Conservation (phyloP, 306 rosid species). For the Cucumis cinereus region DNA sequence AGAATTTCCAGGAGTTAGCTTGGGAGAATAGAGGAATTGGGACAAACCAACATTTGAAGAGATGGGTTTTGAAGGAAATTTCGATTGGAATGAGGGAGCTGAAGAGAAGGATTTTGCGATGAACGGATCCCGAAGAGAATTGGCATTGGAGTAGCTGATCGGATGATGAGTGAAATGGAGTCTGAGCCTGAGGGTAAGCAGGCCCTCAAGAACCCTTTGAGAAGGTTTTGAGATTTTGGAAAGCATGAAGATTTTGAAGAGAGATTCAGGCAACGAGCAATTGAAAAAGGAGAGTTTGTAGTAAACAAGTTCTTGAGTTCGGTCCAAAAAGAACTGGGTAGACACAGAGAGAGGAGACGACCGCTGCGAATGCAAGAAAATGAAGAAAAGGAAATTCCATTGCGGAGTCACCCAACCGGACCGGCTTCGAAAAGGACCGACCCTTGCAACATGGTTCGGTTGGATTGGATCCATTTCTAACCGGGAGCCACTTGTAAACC, state of each 20-base stretch:
- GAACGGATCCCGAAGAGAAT: constrained; percentile 11
- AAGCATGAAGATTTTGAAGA: not conserved
- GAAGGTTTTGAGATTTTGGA: constrained; percentile 25
- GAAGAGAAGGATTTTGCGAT: constrained; percentile 3
- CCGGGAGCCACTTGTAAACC: not conserved
- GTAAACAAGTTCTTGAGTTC: not conserved
- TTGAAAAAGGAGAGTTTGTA: not conserved
- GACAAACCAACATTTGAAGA: constrained; percentile 4
- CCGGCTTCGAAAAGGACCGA: not conserved
- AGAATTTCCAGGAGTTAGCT: not conserved
- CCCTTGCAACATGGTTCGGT: not conserved
- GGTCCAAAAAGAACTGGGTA: not conserved
- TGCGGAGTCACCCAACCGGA: not conserved
- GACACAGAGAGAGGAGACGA: not conserved
- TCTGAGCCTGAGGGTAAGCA: constrained; percentile 17
- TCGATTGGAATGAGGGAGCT: not conserved
- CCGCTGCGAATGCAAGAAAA: not conserved
- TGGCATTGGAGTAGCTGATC: constrained; percentile 5
- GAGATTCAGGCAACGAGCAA: not conserved
- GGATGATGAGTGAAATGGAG: constrained; percentile 20
- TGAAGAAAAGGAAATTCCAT: not conserved
- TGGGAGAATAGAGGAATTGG: not conserved
- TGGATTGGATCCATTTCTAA: not conserved
- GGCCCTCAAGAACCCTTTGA: constrained; percentile 36
- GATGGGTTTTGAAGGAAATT: constrained; percentile 1